Conservation (phyloP, 208 protist genomes). For the Leishmania braziliensis region DNA sequence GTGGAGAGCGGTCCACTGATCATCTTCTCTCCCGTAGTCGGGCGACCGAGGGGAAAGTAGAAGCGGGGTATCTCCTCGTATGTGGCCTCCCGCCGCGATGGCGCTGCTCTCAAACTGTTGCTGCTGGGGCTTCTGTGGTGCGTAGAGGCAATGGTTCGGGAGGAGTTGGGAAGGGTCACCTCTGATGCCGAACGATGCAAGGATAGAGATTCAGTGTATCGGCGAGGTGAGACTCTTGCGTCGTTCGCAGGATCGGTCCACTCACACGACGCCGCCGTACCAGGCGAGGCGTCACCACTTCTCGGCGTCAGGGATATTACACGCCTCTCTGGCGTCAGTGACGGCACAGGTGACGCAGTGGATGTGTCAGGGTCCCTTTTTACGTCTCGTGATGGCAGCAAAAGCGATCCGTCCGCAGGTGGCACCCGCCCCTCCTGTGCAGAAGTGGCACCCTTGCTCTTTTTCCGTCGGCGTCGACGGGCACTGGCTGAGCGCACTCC, state of each 20-base stretch:
- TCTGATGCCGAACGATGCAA: constrained; percentile 15
- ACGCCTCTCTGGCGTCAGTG: constrained; percentile 19
- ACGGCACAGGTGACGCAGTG: neutral
- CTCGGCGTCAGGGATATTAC: neutral
- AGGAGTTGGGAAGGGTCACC: constrained; percentile 7
- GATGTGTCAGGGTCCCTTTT: neutral
- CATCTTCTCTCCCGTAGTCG: constrained; percentile 38
- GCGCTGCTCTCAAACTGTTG: constrained; percentile 6
- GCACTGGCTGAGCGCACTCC: constrained; percentile 9
- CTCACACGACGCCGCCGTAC: neutral
- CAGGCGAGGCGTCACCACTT: neutral
- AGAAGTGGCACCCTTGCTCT: neutral
- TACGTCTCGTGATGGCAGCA: neutral
- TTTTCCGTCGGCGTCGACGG: constrained; percentile 4
- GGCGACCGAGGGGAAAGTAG: constrained; percentile 76
- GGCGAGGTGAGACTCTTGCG: neutral
- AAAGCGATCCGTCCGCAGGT: neutral
- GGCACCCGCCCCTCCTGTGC: neutral
- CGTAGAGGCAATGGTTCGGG: neutral
- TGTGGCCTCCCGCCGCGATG: constrained; percentile 25
- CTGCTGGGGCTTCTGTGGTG: constrained; percentile 17
- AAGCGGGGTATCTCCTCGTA: constrained; percentile 87
- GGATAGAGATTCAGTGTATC: constrained; percentile 7
- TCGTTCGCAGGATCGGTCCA: constrained; percentile 7
- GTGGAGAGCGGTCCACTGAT: constrained; percentile 50